Evolutionary conservation across 495 filamentous ascomycete species (phyloP).

Genomic region (Evernia prunastri): DNA sequence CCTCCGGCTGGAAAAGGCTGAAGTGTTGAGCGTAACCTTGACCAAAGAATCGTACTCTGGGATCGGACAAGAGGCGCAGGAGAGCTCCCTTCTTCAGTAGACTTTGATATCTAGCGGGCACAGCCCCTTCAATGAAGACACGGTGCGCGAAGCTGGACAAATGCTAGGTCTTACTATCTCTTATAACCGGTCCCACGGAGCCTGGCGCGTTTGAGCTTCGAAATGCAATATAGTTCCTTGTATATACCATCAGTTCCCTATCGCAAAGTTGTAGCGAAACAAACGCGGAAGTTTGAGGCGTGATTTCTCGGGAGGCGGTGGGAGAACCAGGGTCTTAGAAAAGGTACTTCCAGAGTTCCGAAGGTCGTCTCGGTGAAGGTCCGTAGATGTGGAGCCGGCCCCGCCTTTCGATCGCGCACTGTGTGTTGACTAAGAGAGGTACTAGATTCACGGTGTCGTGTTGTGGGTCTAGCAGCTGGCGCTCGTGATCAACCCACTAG

Average conservation of each 20-base stretch:
- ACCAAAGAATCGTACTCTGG: neutral
- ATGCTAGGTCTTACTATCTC: neutral
- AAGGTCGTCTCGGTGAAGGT: neutral
- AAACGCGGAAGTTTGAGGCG: neutral
- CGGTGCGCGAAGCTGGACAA: neutral
- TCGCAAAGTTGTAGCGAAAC: neutral
- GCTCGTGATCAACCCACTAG: neutral
- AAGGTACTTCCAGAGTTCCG: neutral
- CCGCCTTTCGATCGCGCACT: neutral
- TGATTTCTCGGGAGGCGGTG: neutral
- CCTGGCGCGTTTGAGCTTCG: neutral
- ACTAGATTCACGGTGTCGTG: neutral
- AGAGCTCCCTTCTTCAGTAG: neutral
- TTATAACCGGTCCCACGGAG: neutral
- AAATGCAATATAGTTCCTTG: neutral
- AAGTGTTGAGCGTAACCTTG: neutral
- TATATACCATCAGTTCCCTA: neutral
- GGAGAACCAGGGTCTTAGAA: slow-evolving; percentile 2
- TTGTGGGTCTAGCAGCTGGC: neutral
- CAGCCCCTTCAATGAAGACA: neutral
- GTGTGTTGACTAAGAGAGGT: neutral
- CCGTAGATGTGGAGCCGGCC: neutral
- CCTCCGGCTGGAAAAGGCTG: neutral
- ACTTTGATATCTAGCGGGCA: neutral
- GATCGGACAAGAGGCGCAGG: neutral